phyloP scores from a whole-genome alignment of 495 filamentous ascomycete species.

The Hypoxylon fuscum region DNA sequence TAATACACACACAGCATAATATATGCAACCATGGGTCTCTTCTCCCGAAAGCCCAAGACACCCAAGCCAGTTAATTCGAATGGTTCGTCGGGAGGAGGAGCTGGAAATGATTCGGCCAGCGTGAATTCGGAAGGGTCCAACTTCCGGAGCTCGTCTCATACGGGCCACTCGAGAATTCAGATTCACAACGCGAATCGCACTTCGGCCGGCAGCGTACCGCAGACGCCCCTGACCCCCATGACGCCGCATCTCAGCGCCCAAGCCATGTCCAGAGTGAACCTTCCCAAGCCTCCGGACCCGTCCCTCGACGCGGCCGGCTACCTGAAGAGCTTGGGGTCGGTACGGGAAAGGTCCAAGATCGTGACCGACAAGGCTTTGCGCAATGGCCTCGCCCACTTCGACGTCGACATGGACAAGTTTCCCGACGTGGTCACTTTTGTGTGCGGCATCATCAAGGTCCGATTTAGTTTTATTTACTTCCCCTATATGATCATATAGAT shows the following conservation, averaged over 20 bases:
- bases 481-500: not conserved
- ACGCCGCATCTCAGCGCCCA: slow-evolving; percentile 37
- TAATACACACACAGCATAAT: slow-evolving; percentile 3
- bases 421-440: slow-evolving; percentile 89
- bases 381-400: slow-evolving; percentile 87
- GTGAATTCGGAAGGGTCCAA: slow-evolving; percentile 48
- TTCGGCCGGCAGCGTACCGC: slow-evolving; percentile 51
- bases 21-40: slow-evolving; percentile 57
- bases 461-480: slow-evolving; percentile 12
- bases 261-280: slow-evolving; percentile 63
- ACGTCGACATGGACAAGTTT: slow-evolving; percentile 90
- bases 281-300: slow-evolving; percentile 89
- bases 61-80: slow-evolving; percentile 51
- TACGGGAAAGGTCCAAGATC: slow-evolving; percentile 78
- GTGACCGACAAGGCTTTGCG: slow-evolving; percentile 79
- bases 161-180: slow-evolving; percentile 35
- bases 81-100: slow-evolving; percentile 5
- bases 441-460: slow-evolving; percentile 94
- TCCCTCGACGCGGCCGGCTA: slow-evolving; percentile 91
- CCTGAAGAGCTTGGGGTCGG: slow-evolving; percentile 87
- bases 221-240: slow-evolving; percentile 54
- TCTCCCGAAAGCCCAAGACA: slow-evolving; percentile 59
- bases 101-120: slow-evolving; percentile 46
- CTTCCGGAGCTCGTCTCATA: slow-evolving; percentile 35
- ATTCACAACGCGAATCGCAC: slow-evolving; percentile 40